Conservation (phyloP, 2,329 filamentous ascomycete species). For the Alternaria atra region DNA sequence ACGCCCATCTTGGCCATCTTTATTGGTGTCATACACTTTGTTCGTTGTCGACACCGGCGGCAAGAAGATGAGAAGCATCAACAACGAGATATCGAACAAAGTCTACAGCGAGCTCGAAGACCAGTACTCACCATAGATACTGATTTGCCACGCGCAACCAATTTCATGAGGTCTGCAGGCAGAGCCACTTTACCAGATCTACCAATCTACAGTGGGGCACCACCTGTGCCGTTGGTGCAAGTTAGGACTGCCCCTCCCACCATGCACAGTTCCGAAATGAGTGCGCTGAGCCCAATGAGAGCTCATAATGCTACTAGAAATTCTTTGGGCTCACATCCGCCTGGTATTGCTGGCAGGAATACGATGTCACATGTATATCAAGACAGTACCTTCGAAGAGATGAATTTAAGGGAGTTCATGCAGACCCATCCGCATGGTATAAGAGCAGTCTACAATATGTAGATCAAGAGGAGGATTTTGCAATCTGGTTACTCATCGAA, state of each 20-base stretch:
- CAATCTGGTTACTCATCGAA: background rate
- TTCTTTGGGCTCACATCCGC: background rate
- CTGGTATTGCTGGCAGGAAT: background rate
- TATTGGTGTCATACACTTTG: conserved; percentile 5
- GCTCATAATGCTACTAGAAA: background rate
- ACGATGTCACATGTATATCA: background rate
- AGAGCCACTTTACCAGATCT: background rate
- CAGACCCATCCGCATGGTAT: background rate
- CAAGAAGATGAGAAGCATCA: background rate
- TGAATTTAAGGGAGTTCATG: background rate
- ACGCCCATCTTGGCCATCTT: background rate
- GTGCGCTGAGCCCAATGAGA: background rate
- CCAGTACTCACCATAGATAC: conserved; percentile 5
- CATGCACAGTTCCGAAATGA: background rate
- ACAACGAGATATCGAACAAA: conserved; percentile 12
- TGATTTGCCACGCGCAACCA: background rate
- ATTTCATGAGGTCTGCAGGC: background rate
- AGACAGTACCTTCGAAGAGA: background rate
- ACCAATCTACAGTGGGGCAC: background rate
- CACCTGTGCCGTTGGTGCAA: background rate
- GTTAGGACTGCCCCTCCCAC: background rate
- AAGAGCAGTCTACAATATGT: background rate
- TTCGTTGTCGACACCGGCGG: background rate
- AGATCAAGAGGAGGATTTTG: background rate
- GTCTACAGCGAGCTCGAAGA: conserved; percentile 2